phyloP scores from a whole-genome alignment of 495 filamentous ascomycete species.

The Massariosphaeria phaeospora region DNA sequence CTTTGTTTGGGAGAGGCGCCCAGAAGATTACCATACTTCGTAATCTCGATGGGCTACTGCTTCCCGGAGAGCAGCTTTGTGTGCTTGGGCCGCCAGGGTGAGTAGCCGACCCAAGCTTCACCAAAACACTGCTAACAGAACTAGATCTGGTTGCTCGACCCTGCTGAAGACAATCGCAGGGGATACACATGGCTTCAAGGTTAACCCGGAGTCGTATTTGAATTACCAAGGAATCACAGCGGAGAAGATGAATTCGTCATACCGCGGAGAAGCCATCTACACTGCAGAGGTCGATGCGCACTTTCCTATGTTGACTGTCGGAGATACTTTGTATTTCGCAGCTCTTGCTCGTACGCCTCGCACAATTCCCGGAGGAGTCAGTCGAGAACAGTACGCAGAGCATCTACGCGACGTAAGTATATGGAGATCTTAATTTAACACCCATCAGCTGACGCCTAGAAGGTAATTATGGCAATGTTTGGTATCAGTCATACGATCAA shows the following conservation, averaged over 20 bases:
- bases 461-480: constrained; percentile 39
- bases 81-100: not conserved
- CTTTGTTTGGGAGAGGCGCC: constrained; percentile 1
- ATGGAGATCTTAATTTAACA: no score
- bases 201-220: constrained; percentile 32
- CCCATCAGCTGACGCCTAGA: no score
- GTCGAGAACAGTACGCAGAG: constrained; percentile 21
- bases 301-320: constrained; percentile 35
- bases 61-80: not conserved
- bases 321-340: constrained; percentile 37
- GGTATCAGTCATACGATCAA: constrained; percentile 39
- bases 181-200: constrained; percentile 50
- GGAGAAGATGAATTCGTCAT: constrained; percentile 35
- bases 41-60: constrained; percentile 1
- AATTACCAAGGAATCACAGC: constrained; percentile 39
- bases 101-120: not conserved
- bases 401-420: not conserved
- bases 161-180: constrained; percentile 66
- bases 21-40: constrained; percentile 9
- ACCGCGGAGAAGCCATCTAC: constrained; percentile 39
- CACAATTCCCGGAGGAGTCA: constrained; percentile 25
- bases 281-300: constrained; percentile 38
- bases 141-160: constrained; percentile 54
- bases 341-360: constrained; percentile 32
- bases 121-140: not conserved